Evolutionary conservation across 441 rosid genomes (phyloP).

Genomic region (Jatropha multifida): DNA sequence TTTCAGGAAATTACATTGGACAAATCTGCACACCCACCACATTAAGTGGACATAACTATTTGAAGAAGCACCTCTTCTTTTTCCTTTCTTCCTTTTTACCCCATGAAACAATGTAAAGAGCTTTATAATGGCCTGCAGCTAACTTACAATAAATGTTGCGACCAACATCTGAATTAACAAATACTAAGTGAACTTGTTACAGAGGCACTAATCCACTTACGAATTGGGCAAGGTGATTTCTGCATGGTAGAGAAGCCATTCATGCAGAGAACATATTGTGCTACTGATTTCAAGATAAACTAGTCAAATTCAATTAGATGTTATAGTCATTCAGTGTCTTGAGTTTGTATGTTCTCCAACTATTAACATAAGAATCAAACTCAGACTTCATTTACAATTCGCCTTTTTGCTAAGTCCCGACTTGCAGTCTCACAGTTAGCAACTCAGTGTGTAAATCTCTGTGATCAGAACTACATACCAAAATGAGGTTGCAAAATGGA

Average conservation of each 20-base stretch:
- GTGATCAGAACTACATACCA: slow-evolving; percentile 25
- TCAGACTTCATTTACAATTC: slow-evolving; percentile 33
- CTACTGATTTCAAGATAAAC: not conserved
- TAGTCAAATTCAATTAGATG: slow-evolving; percentile 1
- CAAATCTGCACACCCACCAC: not conserved
- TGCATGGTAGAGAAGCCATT: slow-evolving; percentile 13
- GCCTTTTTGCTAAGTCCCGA: slow-evolving; percentile 25
- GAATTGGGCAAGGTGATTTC: not conserved
- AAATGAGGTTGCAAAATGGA: slow-evolving; percentile 31
- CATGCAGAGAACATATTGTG: not conserved
- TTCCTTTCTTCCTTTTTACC: not conserved
- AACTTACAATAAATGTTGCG: not conserved
- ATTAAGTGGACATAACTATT: not conserved
- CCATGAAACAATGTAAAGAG: not conserved
- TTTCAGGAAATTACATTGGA: not conserved
- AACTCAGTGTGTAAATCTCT: slow-evolving; percentile 6
- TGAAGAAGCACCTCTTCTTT: not conserved
- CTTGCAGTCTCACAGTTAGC: slow-evolving; percentile 30
- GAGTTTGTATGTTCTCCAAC: slow-evolving; percentile 4
- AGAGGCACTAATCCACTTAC: not conserved
- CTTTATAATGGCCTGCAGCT: not conserved
- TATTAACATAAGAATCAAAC: slow-evolving; percentile 20
- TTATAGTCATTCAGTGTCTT: not conserved
- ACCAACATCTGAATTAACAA: not conserved
- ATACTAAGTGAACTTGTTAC: not conserved